Percentiles rank a stretch among this genome's conserved stretches.
phyloP scores from a whole-genome alignment of 768 basidiomycete genomes.

The Amanita muscaria region DNA sequence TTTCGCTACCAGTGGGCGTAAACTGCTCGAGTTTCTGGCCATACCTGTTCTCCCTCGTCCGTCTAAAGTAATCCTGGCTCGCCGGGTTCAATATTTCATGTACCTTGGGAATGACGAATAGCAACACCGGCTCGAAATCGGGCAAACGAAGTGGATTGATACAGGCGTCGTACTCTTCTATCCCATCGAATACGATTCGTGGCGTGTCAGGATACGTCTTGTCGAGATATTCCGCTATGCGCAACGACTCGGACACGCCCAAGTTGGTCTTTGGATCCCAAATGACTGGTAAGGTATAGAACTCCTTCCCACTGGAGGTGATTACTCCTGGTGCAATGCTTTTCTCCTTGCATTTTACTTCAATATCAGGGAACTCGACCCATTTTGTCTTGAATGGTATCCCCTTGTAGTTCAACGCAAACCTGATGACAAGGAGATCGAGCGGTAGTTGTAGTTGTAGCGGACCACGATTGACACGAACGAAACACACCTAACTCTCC shows the following conservation, averaged over 20 bases:
- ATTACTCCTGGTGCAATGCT: constrained; percentile 23
- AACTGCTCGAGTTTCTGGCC: constrained; percentile 1
- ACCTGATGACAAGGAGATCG: constrained; percentile 18
- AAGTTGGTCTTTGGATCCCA: constrained; percentile 32
- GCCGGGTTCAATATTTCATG: neutral
- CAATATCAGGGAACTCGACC: constrained; percentile 45
- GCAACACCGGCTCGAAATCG: neutral
- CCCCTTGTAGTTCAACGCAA: constrained; percentile 24
- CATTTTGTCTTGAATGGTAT: constrained; percentile 36
- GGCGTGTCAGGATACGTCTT: constrained; percentile 33
- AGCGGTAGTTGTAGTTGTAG: neutral
- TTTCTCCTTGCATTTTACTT: constrained; percentile 19
- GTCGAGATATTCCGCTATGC: constrained; percentile 42
- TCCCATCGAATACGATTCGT: constrained; percentile 20
- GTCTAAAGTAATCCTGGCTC: neutral
- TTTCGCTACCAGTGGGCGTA: neutral
- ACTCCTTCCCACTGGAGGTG: constrained; percentile 20
- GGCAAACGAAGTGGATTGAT: neutral
- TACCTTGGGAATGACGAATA: neutral
- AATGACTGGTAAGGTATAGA: constrained; percentile 39
- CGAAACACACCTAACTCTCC: constrained; percentile 9
- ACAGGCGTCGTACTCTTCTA: neutral
- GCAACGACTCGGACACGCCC: constrained; percentile 29
- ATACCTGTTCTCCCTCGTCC: constrained; percentile 3
- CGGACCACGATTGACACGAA: no score